Evolutionary conservation across 352 stramenopile genomes (phyloP).

Genomic region (Globisporangium solare): DNA sequence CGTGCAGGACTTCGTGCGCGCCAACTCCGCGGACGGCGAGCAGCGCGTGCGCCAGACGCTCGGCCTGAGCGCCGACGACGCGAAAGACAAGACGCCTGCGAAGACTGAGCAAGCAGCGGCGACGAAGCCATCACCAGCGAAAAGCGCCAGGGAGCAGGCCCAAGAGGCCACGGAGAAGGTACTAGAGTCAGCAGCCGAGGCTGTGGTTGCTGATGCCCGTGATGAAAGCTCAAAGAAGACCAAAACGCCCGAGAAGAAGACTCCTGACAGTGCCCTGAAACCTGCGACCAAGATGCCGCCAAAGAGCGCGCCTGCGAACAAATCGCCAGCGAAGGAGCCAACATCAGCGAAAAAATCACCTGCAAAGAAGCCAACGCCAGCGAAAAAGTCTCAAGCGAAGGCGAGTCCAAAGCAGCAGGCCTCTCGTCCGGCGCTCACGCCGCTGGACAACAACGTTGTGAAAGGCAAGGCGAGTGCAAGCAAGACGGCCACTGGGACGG

Average conservation of each 20-base stretch:
- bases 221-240: constrained; percentile 1
- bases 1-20: constrained; percentile 35
- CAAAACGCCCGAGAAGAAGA: constrained; percentile 14
- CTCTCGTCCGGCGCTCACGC: constrained; percentile 5
- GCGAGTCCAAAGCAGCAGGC: constrained; percentile 15
- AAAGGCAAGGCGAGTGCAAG: constrained; percentile 12
- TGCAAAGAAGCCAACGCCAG: background rate
- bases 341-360: background rate
- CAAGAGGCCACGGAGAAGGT: constrained; percentile 5
- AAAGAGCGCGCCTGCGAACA: constrained; percentile 8
- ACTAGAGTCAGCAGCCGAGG: constrained; percentile 8
- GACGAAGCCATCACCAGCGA: constrained; percentile 7
- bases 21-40: constrained; percentile 34
- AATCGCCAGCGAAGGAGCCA: constrained; percentile 13
- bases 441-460: constrained; percentile 14
- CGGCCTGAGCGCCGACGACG: constrained; percentile 6
- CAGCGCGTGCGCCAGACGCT: constrained; percentile 26
- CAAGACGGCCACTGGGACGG: constrained; percentile 17
- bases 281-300: background rate
- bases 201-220: constrained; percentile 1
- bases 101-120: background rate
- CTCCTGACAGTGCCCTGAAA: constrained; percentile 1
- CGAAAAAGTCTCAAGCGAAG: constrained; percentile 12
- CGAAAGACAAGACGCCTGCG: constrained; percentile 9
- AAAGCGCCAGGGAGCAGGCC: constrained; percentile 4